Evolutionary conservation across 345 rosid genomes (phyloP).

Genomic region (Salix purpurea): DNA sequence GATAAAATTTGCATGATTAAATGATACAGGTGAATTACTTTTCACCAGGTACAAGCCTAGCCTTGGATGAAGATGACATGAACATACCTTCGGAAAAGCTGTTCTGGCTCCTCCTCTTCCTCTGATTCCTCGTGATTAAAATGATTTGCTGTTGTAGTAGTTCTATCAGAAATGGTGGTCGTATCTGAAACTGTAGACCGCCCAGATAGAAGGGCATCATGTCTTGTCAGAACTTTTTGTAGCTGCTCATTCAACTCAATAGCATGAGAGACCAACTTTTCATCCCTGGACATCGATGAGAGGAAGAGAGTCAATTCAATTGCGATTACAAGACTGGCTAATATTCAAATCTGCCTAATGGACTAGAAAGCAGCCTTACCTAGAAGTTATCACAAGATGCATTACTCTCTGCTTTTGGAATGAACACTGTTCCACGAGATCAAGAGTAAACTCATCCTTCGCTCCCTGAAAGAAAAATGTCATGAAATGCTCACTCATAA

Average conservation of each 20-base stretch:
- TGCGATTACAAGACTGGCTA: background rate
- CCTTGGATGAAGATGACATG: background rate
- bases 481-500: background rate
- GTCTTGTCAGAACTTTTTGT: conserved; percentile 74
- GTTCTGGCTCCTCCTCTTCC: conserved; percentile 80
- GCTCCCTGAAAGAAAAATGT: conserved; percentile 54
- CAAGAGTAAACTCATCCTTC: conserved; percentile 91
- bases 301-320: conserved; percentile 9
- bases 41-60: background rate
- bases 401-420: conserved; percentile 92
- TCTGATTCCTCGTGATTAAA: conserved; percentile 43
- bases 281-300: conserved; percentile 53
- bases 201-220: conserved; percentile 66
- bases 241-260: conserved; percentile 88
- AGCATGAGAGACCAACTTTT: conserved; percentile 79
- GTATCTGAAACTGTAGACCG: conserved; percentile 15
- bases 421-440: conserved; percentile 97
- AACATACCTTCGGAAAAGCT: conserved; percentile 76
- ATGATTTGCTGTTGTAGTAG: conserved; percentile 33
- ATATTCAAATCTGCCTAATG: background rate
- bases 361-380: conserved; percentile 36
- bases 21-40: background rate
- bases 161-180: conserved; percentile 13
- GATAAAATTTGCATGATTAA: background rate
- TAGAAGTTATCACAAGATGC: conserved; percentile 88